phyloP scores from a whole-genome alignment of 176 grass and related monocot genomes.

The Phyllostachys edulis region DNA sequence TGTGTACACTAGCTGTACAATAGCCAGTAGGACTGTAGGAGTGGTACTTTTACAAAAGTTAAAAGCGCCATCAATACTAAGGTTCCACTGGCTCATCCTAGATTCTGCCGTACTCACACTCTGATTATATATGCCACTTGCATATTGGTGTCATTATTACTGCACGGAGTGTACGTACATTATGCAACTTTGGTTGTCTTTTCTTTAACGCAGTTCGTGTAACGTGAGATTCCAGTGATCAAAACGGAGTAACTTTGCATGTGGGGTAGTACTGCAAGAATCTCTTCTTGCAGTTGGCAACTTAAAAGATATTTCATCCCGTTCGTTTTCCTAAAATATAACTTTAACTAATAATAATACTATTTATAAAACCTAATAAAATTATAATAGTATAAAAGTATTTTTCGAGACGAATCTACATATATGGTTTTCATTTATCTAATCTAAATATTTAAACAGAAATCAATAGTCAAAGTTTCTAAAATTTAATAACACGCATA shows the following conservation, averaged over 20 bases:
- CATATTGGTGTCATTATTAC: not conserved
- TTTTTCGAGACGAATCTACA: too few species aligned
- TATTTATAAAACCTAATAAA: too few species aligned
- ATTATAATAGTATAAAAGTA: too few species aligned
- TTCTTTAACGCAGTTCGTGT: not conserved
- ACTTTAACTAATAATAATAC: too few species aligned
- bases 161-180: not conserved
- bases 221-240: not conserved
- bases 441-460: too few species aligned
- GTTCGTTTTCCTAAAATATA: accelerated
- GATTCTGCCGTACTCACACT: slow-evolving; percentile 12
- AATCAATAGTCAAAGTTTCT: too few species aligned
- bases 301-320: not conserved
- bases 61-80: not conserved
- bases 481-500: accelerated
- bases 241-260: slow-evolving; percentile 7
- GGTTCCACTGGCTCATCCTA: not conserved
- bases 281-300: not conserved
- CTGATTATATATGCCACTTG: not conserved
- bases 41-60: not conserved
- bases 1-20: too few species aligned
- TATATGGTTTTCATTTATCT: accelerated
- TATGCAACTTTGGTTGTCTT: not conserved
- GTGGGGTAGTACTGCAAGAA: not conserved
- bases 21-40: not conserved